Base-by-base conservation (phyloP, 306 rosid species). In the Lathyrus tuberosus region DNA sequence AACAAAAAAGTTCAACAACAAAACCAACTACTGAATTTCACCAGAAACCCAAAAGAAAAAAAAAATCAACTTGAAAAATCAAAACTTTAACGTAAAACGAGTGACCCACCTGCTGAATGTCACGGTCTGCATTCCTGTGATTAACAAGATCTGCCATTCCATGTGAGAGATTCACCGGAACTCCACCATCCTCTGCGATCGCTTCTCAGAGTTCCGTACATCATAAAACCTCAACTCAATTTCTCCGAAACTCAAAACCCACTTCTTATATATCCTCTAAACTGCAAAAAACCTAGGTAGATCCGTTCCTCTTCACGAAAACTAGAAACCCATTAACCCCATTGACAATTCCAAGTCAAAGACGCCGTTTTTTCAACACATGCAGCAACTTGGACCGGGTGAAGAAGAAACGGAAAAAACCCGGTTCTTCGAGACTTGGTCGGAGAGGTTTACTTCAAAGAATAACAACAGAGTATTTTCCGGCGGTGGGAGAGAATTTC, bases 91-190 rank as follows among this genome's bases (percentile, higher is more conserved):
- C 7, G 31, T 28, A 0, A 60, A 71, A 51, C 41, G 20, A 57
- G 22, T 10, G 14, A 65, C 30, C 7, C 48, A 94, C 98, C 89
- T 88, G 97, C 51, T 88, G 86, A 78, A 90, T 83, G 91, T 94
- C 91, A 83, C 96, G 97, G 92, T 90, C 78, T 86, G 93, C 97
- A 87, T 90, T 90, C 84, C 90, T 86, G 83, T 80, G 82, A 88
- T 81, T 85, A 84, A 81, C 91, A 91, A 89, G 98, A 94, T 91
- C 98, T 87, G 98, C 97, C 97, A 94, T 94, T 94, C 98, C 92
- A 94, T 88, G 97, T 85, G 96, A 82, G 85, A 77, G 84, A 93
- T 72, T 88, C 76, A 81, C 91, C 84, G 75, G 77, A 88, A 88
- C 87, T 70, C 96, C 98, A 85, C 98, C 97, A 83, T 89, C 98